Evolutionary conservation across 371 early-diverging fungal genomes (phyloP).

Genomic region (Choanephora cucurbitarum): DNA sequence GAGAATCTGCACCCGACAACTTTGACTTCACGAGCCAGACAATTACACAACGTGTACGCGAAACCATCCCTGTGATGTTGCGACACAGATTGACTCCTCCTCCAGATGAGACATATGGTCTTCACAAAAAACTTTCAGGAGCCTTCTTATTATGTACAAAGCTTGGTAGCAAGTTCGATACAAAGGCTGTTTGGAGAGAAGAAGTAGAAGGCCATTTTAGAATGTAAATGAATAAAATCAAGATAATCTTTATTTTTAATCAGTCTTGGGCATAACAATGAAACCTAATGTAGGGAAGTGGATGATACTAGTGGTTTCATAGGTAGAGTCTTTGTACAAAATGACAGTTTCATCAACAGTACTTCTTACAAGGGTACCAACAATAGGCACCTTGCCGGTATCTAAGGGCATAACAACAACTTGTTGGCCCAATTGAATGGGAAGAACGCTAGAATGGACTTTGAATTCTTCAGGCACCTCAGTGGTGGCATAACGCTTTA

Average conservation of each 20-base stretch:
- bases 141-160: constrained; percentile 91
- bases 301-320: constrained; percentile 12
- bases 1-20: constrained; percentile 43
- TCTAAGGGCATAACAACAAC: constrained; percentile 54
- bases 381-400: constrained; percentile 47
- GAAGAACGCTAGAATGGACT: constrained; percentile 15
- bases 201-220: constrained; percentile 34
- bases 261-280: constrained; percentile 7
- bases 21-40: constrained; percentile 85
- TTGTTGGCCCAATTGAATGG: constrained; percentile 38
- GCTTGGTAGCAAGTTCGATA: constrained; percentile 76
- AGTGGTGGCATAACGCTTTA: constrained; percentile 9
- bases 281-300: constrained; percentile 23
- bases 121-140: constrained; percentile 94
- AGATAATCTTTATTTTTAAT: no score
- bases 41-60: constrained; percentile 80
- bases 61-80: constrained; percentile 93
- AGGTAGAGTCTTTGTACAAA: constrained; percentile 22
- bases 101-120: constrained; percentile 94
- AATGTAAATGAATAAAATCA: background rate
- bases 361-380: constrained; percentile 40
- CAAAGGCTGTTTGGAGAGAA: constrained; percentile 64
- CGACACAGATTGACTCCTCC: constrained; percentile 93
- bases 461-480: constrained; percentile 2
- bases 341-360: constrained; percentile 34